Evolutionary conservation across 2,329 filamentous ascomycete genomes (phyloP).

Genomic region (Penicillium paneum): DNA sequence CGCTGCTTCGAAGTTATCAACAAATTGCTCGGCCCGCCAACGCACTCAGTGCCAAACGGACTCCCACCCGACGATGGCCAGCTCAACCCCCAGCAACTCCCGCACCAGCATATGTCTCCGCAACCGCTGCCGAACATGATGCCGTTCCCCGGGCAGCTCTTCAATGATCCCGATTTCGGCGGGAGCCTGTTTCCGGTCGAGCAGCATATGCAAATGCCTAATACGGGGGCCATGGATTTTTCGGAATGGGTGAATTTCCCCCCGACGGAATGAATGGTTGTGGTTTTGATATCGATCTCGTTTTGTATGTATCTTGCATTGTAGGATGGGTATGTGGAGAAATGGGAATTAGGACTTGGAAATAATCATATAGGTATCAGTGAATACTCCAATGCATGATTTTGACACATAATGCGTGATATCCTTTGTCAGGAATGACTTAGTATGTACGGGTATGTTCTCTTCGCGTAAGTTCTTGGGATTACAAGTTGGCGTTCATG

Average conservation of each 20-base stretch:
- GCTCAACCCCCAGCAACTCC: conserved; percentile 9
- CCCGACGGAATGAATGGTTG: conserved; percentile 17
- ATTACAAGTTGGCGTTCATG: background rate
- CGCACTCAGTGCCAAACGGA: background rate
- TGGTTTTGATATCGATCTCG: background rate
- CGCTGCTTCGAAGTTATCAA: conserved; percentile 42
- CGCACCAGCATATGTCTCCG: conserved; percentile 13
- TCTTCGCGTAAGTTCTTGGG: background rate
- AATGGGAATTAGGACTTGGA: background rate
- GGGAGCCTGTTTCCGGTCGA: conserved; percentile 35
- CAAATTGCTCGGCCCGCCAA: conserved; percentile 35
- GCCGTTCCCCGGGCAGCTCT: conserved; percentile 39
- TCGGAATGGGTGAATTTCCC: conserved; percentile 42
- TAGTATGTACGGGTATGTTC: no score
- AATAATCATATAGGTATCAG: background rate
- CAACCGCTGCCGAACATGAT: conserved; percentile 30
- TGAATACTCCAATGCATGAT: background rate
- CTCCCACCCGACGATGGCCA: background rate
- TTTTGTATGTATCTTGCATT: conserved; percentile 7
- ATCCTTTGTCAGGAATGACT: background rate
- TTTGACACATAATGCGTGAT: background rate
- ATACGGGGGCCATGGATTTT: conserved; percentile 36
- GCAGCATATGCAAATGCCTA: conserved; percentile 27
- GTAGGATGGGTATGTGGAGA: background rate
- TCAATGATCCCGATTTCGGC: conserved; percentile 35